Conservation (phyloP, 306 rosid species). For the Vigna unguiculata region DNA sequence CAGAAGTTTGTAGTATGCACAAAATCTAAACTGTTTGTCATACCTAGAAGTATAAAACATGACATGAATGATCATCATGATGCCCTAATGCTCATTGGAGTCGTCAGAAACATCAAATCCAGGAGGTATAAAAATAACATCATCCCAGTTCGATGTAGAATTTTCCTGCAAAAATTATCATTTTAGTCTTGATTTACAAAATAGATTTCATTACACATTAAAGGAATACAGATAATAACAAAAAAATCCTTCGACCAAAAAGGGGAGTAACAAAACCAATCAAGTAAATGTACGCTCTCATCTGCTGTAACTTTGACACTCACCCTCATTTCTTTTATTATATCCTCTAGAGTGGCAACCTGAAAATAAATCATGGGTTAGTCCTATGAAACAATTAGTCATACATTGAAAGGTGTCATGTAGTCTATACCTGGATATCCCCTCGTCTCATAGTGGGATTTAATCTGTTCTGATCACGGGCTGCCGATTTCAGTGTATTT, state of each 20-base stretch:
- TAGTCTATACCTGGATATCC: constrained; percentile 76
- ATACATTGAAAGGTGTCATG: constrained; percentile 26
- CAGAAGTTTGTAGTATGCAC: constrained; percentile 40
- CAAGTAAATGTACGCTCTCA: constrained; percentile 10
- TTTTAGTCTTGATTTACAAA: constrained; percentile 26
- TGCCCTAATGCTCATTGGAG: constrained; percentile 50
- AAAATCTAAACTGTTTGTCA: constrained; percentile 32
- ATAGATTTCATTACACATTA: constrained; percentile 1
- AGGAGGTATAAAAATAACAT: constrained; percentile 89
- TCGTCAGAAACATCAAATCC: constrained; percentile 81
- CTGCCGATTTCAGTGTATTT: constrained; percentile 70
- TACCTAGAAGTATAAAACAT: constrained; percentile 24
- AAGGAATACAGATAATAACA: background rate
- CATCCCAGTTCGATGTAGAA: constrained; percentile 69
- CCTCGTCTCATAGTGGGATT: constrained; percentile 73
- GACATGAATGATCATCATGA: constrained; percentile 35
- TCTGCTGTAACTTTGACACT: constrained; percentile 34
- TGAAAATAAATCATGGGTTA: constrained; percentile 45
- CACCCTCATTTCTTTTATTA: constrained; percentile 94
- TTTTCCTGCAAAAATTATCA: constrained; percentile 66
- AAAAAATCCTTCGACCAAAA: background rate
- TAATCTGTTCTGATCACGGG: constrained; percentile 67
- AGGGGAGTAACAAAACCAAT: constrained; percentile 12
- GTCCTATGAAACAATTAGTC: constrained; percentile 30
- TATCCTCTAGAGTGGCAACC: constrained; percentile 90